Evolutionary conservation across 2,329 filamentous ascomycete species (phyloP).

Genomic region (Venturia effusa): DNA sequence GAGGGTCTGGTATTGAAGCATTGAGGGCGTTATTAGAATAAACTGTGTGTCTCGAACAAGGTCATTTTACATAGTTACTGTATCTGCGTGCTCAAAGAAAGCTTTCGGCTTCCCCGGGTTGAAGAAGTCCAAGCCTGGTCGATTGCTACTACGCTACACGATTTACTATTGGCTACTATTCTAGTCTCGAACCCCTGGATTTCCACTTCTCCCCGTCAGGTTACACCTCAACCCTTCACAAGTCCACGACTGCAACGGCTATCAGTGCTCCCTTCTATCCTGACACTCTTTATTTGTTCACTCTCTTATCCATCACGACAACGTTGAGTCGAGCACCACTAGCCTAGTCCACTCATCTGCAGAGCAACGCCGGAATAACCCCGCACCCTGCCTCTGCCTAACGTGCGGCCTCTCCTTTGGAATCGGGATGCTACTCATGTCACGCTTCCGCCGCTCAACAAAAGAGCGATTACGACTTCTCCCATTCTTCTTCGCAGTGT

Average conservation of each 20-base stretch:
- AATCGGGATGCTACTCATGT: background rate
- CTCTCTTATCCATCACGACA: background rate
- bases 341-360: background rate
- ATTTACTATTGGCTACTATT: too few relatives aligned
- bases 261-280: background rate
- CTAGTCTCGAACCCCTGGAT: background rate
- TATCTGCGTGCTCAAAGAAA: background rate
- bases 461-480: background rate
- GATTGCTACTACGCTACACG: too few relatives aligned
- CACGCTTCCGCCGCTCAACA: background rate
- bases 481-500: background rate
- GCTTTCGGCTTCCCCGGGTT: too few relatives aligned
- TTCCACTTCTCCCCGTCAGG: background rate
- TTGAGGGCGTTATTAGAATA: too few relatives aligned
- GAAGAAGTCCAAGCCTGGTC: background rate
- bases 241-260: background rate
- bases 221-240: background rate
- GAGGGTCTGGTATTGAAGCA: too few relatives aligned
- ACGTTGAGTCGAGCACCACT: background rate
- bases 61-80: too few relatives aligned
- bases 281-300: background rate
- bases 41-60: too few relatives aligned
- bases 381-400: background rate
- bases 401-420: background rate
- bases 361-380: background rate